Evolutionary conservation across 208 protist species (phyloP).

Genomic region (Polymyxa betae): DNA sequence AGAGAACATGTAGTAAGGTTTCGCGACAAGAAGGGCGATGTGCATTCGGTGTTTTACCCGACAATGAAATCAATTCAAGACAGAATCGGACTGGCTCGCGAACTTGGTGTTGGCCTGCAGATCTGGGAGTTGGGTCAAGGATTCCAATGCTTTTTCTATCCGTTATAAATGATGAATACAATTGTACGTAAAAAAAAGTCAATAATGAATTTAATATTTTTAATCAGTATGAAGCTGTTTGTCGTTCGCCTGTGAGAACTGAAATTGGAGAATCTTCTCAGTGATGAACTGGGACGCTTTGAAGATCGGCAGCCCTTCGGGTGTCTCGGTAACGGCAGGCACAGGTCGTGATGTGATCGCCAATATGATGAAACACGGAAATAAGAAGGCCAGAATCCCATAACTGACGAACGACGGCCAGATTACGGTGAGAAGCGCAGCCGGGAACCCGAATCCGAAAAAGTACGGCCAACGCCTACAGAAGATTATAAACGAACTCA

Average conservation of each 20-base stretch:
- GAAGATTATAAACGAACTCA: background rate
- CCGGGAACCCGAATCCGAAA: conserved; percentile 20
- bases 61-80: background rate
- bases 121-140: background rate
- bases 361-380: conserved; percentile 51
- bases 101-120: background rate
- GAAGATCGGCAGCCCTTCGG: conserved; percentile 22
- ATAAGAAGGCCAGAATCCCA: background rate
- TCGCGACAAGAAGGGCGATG: background rate
- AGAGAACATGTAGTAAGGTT: background rate
- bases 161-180: no score
- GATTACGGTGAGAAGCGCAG: conserved; percentile 9
- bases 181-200: no score
- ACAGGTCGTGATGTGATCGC: background rate
- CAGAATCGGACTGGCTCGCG: background rate
- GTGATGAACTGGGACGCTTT: background rate
- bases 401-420: conserved; percentile 22
- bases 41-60: background rate
- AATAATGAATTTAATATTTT: no score
- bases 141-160: background rate
- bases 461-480: conserved; percentile 28
- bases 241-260: no score
- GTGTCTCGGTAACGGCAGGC: background rate
- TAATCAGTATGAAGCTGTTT: no score
- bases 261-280: background rate